Conservation (phyloP, 805 yeast species). For the Nadsonia fulvescens region DNA sequence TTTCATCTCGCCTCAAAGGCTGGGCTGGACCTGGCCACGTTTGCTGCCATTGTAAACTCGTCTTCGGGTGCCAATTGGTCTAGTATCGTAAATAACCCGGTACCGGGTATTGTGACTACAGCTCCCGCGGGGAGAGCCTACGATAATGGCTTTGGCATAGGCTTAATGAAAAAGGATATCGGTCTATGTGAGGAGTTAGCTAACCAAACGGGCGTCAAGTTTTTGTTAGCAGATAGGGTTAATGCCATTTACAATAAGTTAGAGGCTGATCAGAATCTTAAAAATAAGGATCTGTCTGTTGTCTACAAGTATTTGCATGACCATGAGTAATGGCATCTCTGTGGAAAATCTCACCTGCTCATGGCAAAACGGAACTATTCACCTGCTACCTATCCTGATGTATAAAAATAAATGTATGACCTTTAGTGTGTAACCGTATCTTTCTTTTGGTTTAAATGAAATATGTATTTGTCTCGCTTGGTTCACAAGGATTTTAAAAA, state of each 20-base stretch:
- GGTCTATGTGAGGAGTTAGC: constrained; percentile 18
- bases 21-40: constrained; percentile 28
- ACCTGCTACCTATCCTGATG: too few relatives aligned
- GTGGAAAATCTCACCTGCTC: too few relatives aligned
- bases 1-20: constrained; percentile 33
- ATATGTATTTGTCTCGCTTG: too few relatives aligned
- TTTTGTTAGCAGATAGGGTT: constrained; percentile 13
- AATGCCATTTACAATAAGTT: constrained; percentile 13
- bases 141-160: constrained; percentile 27
- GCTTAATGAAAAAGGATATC: constrained; percentile 24
- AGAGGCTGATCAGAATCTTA: constrained; percentile 6
- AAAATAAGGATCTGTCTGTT: constrained; percentile 14
- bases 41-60: constrained; percentile 31
- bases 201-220: constrained; percentile 8
- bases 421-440: too few relatives aligned
- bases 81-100: constrained; percentile 35
- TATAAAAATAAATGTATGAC: too few relatives aligned
- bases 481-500: too few relatives aligned
- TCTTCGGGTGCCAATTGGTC: constrained; percentile 41
- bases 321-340: constrained; percentile 4
- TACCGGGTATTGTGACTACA: constrained; percentile 27
- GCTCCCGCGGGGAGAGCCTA: constrained; percentile 31
- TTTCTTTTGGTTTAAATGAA: too few relatives aligned
- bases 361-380: too few relatives aligned
- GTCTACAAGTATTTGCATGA: constrained; percentile 13